A percentile compares a stretch with the other conserved stretches of the same genome.
These are phyloP conservation scores for Melampsora abietis-canadensis DNA, from an alignment of 1,284 basidiomycete genomes.

Conservation along the genomic window DNA sequence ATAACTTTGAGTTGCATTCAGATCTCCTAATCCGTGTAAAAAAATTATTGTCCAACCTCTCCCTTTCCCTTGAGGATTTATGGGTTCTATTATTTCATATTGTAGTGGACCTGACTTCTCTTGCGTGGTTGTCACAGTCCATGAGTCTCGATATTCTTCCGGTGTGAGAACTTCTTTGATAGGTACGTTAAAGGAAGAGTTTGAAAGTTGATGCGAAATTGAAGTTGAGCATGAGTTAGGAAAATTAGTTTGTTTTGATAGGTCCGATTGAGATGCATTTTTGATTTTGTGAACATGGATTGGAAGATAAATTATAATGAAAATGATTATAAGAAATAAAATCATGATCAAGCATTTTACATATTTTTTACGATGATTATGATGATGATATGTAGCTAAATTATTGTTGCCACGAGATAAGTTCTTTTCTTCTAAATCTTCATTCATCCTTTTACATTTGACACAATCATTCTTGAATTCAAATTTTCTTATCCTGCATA, in stretches of 20 bases:
- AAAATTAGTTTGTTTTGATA: too few species aligned
- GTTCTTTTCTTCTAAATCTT: too few species aligned
- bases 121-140: background rate
- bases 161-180: background rate
- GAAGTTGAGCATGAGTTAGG: constrained; percentile 6
- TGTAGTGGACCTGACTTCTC: background rate
- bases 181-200: background rate
- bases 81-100: constrained; percentile 9
- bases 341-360: too few species aligned
- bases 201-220: background rate
- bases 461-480: too few species aligned
- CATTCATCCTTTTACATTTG: too few species aligned
- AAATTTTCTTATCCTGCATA: too few species aligned
- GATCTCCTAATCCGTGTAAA: constrained; percentile 24
- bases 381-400: too few species aligned
- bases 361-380: too few species aligned
- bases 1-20: constrained; percentile 15
- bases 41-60: constrained; percentile 23
- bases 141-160: constrained; percentile 7
- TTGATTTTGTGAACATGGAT: background rate
- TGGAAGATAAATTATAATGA: constrained; percentile 1
- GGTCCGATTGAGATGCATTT: too few species aligned
- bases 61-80: constrained; percentile 8
- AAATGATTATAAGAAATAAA: too few species aligned
- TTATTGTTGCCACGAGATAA: too few species aligned